Conservation (phyloP, 805 yeast species). For the Wickerhamiella sorbophila region DNA sequence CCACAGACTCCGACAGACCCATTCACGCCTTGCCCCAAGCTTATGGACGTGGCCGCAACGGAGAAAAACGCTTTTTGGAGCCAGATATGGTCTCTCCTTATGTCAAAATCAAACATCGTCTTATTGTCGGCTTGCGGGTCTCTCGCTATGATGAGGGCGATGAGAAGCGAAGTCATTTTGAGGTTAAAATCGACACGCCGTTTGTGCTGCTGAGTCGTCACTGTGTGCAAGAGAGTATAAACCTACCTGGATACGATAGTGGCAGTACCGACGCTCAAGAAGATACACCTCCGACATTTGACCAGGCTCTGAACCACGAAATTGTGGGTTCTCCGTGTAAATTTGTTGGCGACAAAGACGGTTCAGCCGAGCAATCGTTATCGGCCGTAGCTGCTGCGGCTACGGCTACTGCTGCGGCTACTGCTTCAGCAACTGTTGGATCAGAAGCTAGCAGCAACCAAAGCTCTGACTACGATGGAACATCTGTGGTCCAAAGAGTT, state of each 20-base stretch:
- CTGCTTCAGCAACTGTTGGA: background rate
- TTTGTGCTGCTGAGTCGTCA: slow-evolving; percentile 16
- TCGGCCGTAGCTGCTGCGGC: background rate
- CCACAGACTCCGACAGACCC: slow-evolving; percentile 12
- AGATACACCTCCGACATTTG: slow-evolving; percentile 19
- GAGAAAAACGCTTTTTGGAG: slow-evolving; percentile 17
- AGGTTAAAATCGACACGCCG: slow-evolving; percentile 20
- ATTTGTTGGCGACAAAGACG: background rate
- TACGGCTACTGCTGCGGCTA: background rate
- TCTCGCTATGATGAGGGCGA: slow-evolving; percentile 10
- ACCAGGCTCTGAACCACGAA: slow-evolving; percentile 18
- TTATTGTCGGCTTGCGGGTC: slow-evolving; percentile 16
- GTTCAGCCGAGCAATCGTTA: background rate
- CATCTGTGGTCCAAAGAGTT: background rate
- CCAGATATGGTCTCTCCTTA: slow-evolving; percentile 19
- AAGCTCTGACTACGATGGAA: background rate
- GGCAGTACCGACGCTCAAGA: background rate
- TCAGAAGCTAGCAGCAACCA: background rate
- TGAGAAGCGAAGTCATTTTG: slow-evolving; percentile 13
- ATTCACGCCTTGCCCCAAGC: slow-evolving; percentile 13
- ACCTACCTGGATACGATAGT: slow-evolving; percentile 20
- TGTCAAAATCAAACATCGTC: slow-evolving; percentile 16
- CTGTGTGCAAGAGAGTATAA: slow-evolving; percentile 21
- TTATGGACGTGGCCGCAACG: slow-evolving; percentile 16
- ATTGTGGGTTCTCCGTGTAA: slow-evolving; percentile 11